Conservation (phyloP, 2,329 filamentous ascomycete species). For the Laburnicola sp. region DNA sequence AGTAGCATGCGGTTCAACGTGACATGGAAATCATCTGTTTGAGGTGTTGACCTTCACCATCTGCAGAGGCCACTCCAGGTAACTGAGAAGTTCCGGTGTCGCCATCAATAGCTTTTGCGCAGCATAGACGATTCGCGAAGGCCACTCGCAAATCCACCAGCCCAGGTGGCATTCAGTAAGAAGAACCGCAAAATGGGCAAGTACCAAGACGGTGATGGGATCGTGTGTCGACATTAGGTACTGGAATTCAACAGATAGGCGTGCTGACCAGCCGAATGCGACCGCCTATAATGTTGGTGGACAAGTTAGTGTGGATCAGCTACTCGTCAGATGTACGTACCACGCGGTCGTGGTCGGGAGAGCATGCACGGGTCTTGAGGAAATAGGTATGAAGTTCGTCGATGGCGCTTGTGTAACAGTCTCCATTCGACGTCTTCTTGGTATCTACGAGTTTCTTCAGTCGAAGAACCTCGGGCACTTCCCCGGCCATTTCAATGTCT, state of each 20-base stretch:
- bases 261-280: constrained; percentile 32
- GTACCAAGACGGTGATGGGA: constrained; percentile 34
- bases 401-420: constrained; percentile 28
- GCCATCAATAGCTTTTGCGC: constrained; percentile 25
- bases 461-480: constrained; percentile 24
- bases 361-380: constrained; percentile 21
- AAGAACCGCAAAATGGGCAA: constrained; percentile 32
- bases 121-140: constrained; percentile 29
- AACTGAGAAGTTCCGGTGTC: constrained; percentile 32
- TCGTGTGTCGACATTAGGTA: constrained; percentile 31
- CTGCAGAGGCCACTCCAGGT: constrained; percentile 33
- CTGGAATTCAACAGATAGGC: constrained; percentile 26
- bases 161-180: constrained; percentile 24
- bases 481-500: constrained; percentile 16
- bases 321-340: background rate
- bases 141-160: constrained; percentile 39
- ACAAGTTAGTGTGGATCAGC: background rate
- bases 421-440: constrained; percentile 18
- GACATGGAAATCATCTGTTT: background rate
- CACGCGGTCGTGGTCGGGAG: constrained; percentile 26
- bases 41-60: constrained; percentile 14
- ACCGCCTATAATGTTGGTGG: constrained; percentile 8
- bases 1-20: no score
- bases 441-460: constrained; percentile 30
- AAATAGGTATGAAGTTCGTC: constrained; percentile 27